These are phyloP conservation scores for Fusarium sp. DNA, from an alignment of 2,329 filamentous ascomycete genomes.

Conservation along the genomic window DNA sequence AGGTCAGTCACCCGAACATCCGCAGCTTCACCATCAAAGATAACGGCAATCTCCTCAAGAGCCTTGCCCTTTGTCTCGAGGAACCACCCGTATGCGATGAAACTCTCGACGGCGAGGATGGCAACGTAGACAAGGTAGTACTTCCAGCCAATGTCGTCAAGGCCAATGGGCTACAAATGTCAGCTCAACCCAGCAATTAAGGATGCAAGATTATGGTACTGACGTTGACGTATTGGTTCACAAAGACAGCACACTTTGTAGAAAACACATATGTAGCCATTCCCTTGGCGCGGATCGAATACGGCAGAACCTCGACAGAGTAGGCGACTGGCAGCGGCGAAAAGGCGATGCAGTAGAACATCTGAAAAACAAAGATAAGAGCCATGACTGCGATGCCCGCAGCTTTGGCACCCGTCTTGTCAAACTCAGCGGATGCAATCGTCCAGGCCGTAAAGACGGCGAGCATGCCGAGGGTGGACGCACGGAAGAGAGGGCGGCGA, in stretches of 20 bases:
- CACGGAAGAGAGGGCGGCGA: constrained; percentile 49
- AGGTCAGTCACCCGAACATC: constrained; percentile 4
- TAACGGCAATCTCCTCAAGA: constrained; percentile 68
- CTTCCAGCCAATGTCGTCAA: constrained; percentile 62
- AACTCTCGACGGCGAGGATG: constrained; percentile 59
- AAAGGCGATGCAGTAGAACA: constrained; percentile 66
- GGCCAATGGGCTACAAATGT: constrained; percentile 57
- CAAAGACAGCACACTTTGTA: constrained; percentile 46
- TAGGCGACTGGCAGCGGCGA: constrained; percentile 64
- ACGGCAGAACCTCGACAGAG: constrained; percentile 66
- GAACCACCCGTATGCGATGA: constrained; percentile 58
- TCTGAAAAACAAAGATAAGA: constrained; percentile 53
- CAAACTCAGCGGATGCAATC: constrained; percentile 49
- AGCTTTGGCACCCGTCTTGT: constrained; percentile 42
- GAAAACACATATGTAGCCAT: constrained; percentile 50
- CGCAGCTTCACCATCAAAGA: constrained; percentile 53
- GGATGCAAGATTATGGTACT: neutral
- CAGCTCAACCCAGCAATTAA: neutral
- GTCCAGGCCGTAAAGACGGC: constrained; percentile 52
- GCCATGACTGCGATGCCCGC: constrained; percentile 50
- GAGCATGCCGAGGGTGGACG: constrained; percentile 45
- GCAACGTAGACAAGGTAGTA: constrained; percentile 70
- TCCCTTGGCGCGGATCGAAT: constrained; percentile 63
- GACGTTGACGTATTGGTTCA: constrained; percentile 56
- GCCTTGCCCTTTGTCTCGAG: constrained; percentile 62